Conservation (phyloP, 352 stramenopile species). For the Thraustochytrium sp. region DNA sequence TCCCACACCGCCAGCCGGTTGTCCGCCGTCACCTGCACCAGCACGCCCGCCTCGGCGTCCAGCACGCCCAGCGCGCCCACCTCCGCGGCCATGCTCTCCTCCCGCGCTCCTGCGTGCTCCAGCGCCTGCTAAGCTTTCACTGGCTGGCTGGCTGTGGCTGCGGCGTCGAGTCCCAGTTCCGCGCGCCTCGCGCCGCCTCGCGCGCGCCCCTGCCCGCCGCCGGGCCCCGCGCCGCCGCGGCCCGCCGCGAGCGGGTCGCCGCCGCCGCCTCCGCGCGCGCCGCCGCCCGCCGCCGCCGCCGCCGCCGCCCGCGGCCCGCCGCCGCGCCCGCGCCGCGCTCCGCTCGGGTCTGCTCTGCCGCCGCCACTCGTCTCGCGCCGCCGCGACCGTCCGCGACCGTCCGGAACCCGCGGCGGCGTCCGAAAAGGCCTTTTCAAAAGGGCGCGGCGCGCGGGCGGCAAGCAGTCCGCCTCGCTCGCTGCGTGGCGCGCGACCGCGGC, state of each 20-base stretch:
- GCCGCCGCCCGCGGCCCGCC: neutral
- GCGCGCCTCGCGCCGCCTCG: neutral
- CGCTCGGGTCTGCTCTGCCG: too few relatives aligned
- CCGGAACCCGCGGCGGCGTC: too few relatives aligned
- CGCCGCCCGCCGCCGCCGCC: neutral
- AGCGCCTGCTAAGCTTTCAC: too few relatives aligned
- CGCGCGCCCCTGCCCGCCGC: neutral
- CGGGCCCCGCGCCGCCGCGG: neutral
- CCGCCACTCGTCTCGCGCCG: too few relatives aligned
- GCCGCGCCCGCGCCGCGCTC: too few relatives aligned
- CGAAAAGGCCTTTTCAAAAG: too few relatives aligned
- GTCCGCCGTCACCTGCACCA: neutral
- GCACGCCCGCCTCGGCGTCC: neutral
- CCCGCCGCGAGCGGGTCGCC: neutral
- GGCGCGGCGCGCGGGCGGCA: too few relatives aligned
- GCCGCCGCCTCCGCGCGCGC: neutral
- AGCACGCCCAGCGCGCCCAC: neutral
- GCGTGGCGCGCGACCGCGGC: too few relatives aligned
- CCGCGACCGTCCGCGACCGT: too few relatives aligned
- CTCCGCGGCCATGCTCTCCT: neutral
- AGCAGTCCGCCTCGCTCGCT: too few relatives aligned
- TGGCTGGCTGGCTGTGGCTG: too few relatives aligned
- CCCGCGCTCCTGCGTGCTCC: too few relatives aligned
- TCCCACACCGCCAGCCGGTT: slow-evolving; percentile 33
- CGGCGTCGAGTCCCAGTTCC: neutral